Base-by-base conservation (phyloP, 2,329 filamentous ascomycete genomes). In the Cytospora leucostoma region DNA sequence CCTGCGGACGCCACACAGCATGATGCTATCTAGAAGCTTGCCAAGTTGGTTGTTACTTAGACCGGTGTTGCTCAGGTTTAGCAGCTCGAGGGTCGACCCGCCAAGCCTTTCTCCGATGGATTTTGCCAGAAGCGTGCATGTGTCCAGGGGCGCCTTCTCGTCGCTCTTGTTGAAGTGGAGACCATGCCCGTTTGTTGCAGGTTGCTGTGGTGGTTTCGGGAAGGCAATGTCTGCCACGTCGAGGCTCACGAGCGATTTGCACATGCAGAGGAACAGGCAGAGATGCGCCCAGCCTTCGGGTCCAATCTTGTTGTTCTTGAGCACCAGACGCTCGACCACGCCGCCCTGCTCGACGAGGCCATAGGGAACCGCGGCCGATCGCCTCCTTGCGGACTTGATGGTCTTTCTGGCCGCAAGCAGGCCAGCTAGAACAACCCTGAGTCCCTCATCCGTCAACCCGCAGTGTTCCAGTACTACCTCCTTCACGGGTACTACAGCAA, bases 291-390 rank as follows among this genome's bases (percentile, higher is more conserved):
- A 99, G 17, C 94, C 95, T 67, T 96, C 90, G 0, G 83, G 81
- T 0, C 92, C 90, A 65, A 98, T 88, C 71, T 93, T 94, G 73
- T 98, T 98, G 76, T 96, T 92, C 77, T 96, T 97, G 50, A 99
- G 77, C 1, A 92, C 90, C 7, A 99, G 78, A 66, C 92, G 90
- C 77, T 97, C 93, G 5, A 98, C 86, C 1, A 96, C 87, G 17
- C 93, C 93, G 55, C 86, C 85, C 58, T 85, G 82, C 2, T 81
- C 77, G 13, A 78, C 75, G 1, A 74, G 64, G 10, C 78, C 77
- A 27, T 78, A 76, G 8, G 73, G 64, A 50, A 73, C 68, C 63
- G 73, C 72, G 1, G 73, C 70, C 21, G 76, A 78, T 70, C 78
- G 85, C 61, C 80, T 79, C 64, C 80, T 82, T 1, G 49, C 21